Conservation (phyloP, 495 filamentous ascomycete genomes). For the Hapsidospora chrysogenum region DNA sequence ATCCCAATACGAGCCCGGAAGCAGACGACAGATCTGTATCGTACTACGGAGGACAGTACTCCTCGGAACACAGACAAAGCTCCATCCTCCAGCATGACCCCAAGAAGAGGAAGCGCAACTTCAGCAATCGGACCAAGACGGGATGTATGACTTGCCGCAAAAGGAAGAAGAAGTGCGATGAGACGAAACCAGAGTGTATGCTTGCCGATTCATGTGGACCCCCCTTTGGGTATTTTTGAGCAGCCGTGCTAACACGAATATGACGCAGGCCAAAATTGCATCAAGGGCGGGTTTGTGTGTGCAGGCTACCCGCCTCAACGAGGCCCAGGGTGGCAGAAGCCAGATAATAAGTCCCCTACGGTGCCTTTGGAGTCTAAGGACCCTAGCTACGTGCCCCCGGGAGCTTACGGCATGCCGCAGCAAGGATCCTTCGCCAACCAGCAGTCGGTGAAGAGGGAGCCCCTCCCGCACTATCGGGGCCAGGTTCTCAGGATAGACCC, state of each 20-base stretch:
- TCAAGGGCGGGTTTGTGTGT: conserved; percentile 80
- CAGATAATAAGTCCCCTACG: conserved; percentile 41
- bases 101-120: conserved; percentile 71
- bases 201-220: no score
- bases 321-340: conserved; percentile 47
- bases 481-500: conserved; percentile 38
- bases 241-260: not conserved
- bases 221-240: conserved; percentile 1
- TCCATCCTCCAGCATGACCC: conserved; percentile 47
- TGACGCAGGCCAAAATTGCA: conserved; percentile 69
- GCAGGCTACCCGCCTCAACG: conserved; percentile 70
- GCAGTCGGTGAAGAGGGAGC: conserved; percentile 27
- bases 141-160: conserved; percentile 90
- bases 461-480: conserved; percentile 32
- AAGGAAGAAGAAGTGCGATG: conserved; percentile 98
- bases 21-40: conserved; percentile 24
- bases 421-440: conserved; percentile 5
- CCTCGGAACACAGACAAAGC: conserved; percentile 28
- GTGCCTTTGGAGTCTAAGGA: conserved; percentile 80
- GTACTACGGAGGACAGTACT: conserved; percentile 24
- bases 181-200: conserved; percentile 81
- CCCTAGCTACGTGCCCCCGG: conserved; percentile 40
- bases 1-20: conserved; percentile 29
- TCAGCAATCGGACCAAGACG: conserved; percentile 94
- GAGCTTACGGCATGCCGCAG: conserved; percentile 37